A percentile compares a stretch with the other conserved stretches of the same genome.
Evolutionary conservation across 164 flowering plant species (phyloP).

Genomic region (Litsea cubeba): DNA sequence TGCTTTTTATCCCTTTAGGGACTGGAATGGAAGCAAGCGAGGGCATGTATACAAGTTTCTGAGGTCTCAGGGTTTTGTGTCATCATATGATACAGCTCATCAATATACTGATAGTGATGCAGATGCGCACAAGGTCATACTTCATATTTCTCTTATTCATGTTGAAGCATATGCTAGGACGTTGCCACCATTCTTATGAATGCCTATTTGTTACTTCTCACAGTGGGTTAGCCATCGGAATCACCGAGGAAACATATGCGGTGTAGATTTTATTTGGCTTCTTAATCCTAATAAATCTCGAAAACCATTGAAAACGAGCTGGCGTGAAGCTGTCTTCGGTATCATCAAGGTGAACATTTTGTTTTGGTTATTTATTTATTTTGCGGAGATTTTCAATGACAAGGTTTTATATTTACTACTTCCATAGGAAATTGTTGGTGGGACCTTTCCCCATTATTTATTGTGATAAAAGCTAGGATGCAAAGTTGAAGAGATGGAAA

Average conservation of each 20-base stretch:
- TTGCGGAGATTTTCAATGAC: too few species aligned
- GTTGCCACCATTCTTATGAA: not conserved
- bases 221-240: slow-evolving; percentile 99
- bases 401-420: too few species aligned
- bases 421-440: too few species aligned
- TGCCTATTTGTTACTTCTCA: not conserved
- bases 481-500: too few species aligned
- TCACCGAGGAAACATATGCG: slow-evolving; percentile 95
- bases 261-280: slow-evolving; percentile 99
- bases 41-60: slow-evolving; percentile 95
- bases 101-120: slow-evolving; percentile 73
- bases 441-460: too few species aligned
- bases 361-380: not conserved
- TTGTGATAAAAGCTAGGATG: too few species aligned
- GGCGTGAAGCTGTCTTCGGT: slow-evolving; percentile 87
- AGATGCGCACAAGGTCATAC: slow-evolving; percentile 86
- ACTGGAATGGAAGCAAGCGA: slow-evolving; percentile 98
- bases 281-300: slow-evolving; percentile 71
- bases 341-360: slow-evolving; percentile 64
- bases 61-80: slow-evolving; percentile 91
- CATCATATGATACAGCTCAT: slow-evolving; percentile 97
- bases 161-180: not conserved
- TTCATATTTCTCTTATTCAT: slow-evolving; percentile 1
- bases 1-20: slow-evolving; percentile 34
- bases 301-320: slow-evolving; percentile 72